A percentile compares a stretch with the other conserved stretches of the same genome.
Conservation (phyloP, 1,139 yeast genomes). For the Pichia sp. region DNA sequence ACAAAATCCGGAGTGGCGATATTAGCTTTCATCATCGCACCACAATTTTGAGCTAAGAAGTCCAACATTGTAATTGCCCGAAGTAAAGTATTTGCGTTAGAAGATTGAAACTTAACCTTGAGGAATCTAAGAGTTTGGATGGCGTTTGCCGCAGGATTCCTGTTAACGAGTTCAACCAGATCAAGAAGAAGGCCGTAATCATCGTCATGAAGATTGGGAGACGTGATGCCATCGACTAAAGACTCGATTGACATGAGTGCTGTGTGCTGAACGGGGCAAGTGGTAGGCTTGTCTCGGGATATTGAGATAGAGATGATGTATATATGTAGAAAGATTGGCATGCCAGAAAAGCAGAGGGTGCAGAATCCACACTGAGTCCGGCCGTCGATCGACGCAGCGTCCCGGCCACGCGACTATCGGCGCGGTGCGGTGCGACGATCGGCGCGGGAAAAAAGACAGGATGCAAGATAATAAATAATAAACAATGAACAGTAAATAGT, state of each 20-base stretch:
- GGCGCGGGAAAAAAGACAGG: too few relatives aligned
- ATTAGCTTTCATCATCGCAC: conserved; percentile 76
- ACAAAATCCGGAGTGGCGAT: conserved; percentile 70
- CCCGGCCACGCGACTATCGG: too few relatives aligned
- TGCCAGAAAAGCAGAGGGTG: too few relatives aligned
- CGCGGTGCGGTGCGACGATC: too few relatives aligned
- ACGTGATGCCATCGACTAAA: conserved; percentile 62
- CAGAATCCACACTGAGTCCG: too few relatives aligned
- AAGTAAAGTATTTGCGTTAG: conserved; percentile 77
- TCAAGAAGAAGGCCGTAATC: conserved; percentile 81
- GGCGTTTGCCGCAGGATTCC: conserved; percentile 60
- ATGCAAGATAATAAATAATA: too few relatives aligned
- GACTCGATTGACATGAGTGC: conserved; percentile 12
- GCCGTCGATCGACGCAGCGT: too few relatives aligned
- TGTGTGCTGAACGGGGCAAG: not conserved
- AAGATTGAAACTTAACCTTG: conserved; percentile 45
- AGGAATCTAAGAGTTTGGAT: conserved; percentile 47
- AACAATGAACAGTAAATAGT: too few relatives aligned
- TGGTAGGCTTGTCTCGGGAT: not conserved
- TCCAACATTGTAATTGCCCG: conserved; percentile 65
- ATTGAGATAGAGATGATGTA: too few relatives aligned
- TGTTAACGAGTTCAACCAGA: conserved; percentile 73
- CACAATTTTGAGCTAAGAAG: conserved; percentile 89
- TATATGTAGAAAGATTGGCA: too few relatives aligned
- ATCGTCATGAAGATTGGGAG: conserved; percentile 70